Conservation (phyloP, 2,329 filamentous ascomycete genomes). For the Penicillium sp. region DNA sequence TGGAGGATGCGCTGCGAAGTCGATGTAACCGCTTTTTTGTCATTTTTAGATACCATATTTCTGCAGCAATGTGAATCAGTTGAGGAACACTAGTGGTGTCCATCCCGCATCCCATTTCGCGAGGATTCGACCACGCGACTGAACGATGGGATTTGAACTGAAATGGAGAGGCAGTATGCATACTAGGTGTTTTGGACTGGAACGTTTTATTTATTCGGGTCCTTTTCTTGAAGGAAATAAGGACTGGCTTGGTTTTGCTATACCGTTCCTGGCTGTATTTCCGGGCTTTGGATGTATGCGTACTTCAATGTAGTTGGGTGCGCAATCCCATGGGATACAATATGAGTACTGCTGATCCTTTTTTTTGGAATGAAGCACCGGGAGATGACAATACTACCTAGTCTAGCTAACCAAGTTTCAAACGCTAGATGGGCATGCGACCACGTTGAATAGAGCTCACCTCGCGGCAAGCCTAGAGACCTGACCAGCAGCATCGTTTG, state of each 20-base stretch:
- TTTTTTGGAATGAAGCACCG: background rate
- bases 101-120: background rate
- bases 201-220: background rate
- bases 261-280: background rate
- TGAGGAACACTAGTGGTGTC: background rate
- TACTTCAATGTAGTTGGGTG: background rate
- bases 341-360: background rate
- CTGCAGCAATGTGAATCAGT: slow-evolving; percentile 7
- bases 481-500: background rate
- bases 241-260: background rate
- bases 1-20: slow-evolving; percentile 49
- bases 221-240: background rate
- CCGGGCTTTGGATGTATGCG: background rate
- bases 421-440: background rate
- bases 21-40: slow-evolving; percentile 11
- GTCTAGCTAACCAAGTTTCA: background rate
- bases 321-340: background rate
- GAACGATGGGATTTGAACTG: background rate
- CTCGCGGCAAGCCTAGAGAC: background rate
- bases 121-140: background rate
- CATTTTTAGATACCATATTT: slow-evolving; percentile 15
- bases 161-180: background rate
- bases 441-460: background rate
- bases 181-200: background rate
- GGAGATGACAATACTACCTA: background rate